Evolutionary conservation across 2,329 filamentous ascomycete genomes (phyloP), one percentile per base, ranked within the genome.

Genomic region (Fusarium sp.): DNA sequence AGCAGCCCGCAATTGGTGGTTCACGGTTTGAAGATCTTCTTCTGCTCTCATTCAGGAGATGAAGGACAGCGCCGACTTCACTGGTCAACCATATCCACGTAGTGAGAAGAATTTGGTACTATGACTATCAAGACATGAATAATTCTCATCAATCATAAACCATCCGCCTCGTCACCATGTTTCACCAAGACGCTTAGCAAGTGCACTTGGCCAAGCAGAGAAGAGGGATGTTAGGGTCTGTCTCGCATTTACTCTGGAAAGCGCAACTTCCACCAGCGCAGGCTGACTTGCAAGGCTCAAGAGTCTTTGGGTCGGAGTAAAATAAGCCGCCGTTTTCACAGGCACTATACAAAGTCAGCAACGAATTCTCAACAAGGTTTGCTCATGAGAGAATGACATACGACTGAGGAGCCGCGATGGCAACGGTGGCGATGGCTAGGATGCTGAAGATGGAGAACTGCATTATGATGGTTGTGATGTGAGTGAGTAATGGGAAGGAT

Each of bases 291-390:
- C 67, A 70, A 1, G 67, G 67, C 59, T 70, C 67, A 1, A 70
- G 66, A 20, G 66, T 70, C 45, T 70, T 70, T 22, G 39, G 65
- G 24, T 70, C 66, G 1, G 66, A 70, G 51, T 70, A 70, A 36
- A 20, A 70, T 2, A 58, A 3, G 1, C 35, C 67, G 22, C 59
- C 67, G 31, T 45, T 44, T 2, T 44, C 10, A 24, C 42, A 44
- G 5, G 42, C n/a, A 5, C 42, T 44, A 7, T 24, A 44, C 15
- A 44, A 24, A 12, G 15, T 44, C 42, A 44, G n/a, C 6, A 18
- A 24, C n/a, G 4, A 0, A 18, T 2, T 12, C n/a, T 8, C 10
- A 7, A 44, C 2, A 15, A 24, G 7, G 41, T 12, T 12, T 12
- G 5, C n/a, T 44, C 5, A 2, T n/a, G 6, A 44, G 41, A 1